These are phyloP conservation scores for Mycena floridula DNA, from an alignment of 768 basidiomycete species.

Conservation along the genomic window DNA sequence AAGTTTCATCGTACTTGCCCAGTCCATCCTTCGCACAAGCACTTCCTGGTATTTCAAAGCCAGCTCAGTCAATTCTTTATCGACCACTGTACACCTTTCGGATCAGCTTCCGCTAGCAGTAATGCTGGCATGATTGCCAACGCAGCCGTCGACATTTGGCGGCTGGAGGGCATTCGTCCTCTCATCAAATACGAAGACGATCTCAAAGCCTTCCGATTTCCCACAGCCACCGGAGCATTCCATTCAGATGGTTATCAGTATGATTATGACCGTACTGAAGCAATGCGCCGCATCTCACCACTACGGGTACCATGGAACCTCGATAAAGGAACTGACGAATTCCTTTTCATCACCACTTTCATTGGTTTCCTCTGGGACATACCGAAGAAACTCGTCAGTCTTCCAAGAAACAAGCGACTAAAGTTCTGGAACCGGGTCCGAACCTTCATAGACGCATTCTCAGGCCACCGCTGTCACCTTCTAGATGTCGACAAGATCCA, in stretches of 20 bases:
- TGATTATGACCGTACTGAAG: constrained; percentile 13
- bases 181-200: constrained; percentile 20
- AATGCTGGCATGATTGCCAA: constrained; percentile 25
- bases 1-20: constrained; percentile 30
- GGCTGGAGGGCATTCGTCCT: constrained; percentile 10
- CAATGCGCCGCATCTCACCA: constrained; percentile 8
- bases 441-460: constrained; percentile 10
- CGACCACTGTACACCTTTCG: constrained; percentile 25
- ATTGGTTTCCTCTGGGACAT: constrained; percentile 31
- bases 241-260: constrained; percentile 11
- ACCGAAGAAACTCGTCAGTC: constrained; percentile 13
- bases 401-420: constrained; percentile 22
- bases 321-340: constrained; percentile 18
- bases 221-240: constrained; percentile 6
- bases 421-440: constrained; percentile 18
- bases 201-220: constrained; percentile 15
- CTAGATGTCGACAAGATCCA: too few species aligned
- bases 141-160: constrained; percentile 23
- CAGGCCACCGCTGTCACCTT: too few species aligned
- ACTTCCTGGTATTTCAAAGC: constrained; percentile 24
- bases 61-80: constrained; percentile 17
- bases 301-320: constrained; percentile 23
- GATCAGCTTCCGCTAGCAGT: constrained; percentile 20
- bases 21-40: constrained; percentile 23
- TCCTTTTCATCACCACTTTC: constrained; percentile 16